Base-by-base conservation (phyloP, 345 rosid species). In the Eucalyptus brandiana region DNA sequence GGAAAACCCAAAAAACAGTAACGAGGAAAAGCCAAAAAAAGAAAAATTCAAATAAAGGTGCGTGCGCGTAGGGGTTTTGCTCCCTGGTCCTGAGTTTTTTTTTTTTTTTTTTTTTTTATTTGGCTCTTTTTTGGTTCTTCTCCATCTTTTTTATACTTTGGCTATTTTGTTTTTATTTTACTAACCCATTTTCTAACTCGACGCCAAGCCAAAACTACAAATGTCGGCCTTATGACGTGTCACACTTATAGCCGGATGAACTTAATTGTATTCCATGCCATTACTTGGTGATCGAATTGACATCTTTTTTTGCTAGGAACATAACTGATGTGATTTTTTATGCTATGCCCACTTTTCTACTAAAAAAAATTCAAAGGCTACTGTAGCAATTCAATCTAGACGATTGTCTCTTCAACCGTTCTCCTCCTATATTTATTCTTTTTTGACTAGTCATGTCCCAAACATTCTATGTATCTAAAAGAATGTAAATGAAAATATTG, bases 311-410 rank as follows among this genome's bases (percentile, higher is more conserved):
- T 17, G 6, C 2, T 8, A 16, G 6, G 80, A 16, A 32, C 23
- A 9, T 34, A 34, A 65, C 0, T 65, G 30, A n/a, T n/a, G 11
- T n/a, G 34, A 65, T n/a, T 65, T 11, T 13, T 65, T 60, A 14
- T n/a, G 40, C 24, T 9, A 17, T 17, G 80, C 4, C 24, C 24
- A 15, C 11, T 69, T 67, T 67, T 67, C 21, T 16, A 67, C 2
- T 19, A 3, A 69, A 6, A 32, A 69, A 32, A 32, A 8, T 4
- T 67, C 4, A 0, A n/a, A 65, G 5, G 10, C 44, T 34, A 18
- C 9, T 72, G 6, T 9, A 18, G 4, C 10, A 18, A 72, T 72
- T 72, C 7, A 0, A 72, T 12, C 8, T 34, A 1, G 1, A 72
- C 13, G 1, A 2, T 34, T 34, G 34, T 8, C 10, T 34, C 24